Conservation (phyloP, 1,139 yeast species). For the Yamadazyma mexicana region DNA sequence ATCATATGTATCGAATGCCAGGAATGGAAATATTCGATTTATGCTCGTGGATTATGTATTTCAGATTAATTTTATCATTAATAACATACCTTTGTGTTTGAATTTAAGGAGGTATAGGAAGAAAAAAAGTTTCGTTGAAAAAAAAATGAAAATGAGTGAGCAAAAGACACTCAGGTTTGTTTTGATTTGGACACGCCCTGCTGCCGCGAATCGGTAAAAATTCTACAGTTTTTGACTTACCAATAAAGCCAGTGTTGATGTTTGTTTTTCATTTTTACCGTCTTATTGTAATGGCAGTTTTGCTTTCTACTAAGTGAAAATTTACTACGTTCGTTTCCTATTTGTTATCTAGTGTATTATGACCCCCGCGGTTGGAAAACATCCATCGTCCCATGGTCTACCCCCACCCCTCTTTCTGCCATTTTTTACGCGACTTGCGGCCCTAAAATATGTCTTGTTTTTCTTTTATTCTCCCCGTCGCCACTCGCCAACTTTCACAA, state of each 20-base stretch:
- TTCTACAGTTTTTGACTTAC: no score
- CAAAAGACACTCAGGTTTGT: slow-evolving; percentile 5
- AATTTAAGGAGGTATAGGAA: slow-evolving; percentile 6
- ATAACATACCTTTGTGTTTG: slow-evolving; percentile 5
- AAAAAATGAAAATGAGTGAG: slow-evolving; percentile 13
- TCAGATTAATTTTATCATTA: neutral
- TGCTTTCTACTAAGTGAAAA: no score
- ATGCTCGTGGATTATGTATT: neutral
- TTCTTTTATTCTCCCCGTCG: neutral
- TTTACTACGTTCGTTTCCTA: no score
- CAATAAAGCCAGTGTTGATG: neutral
- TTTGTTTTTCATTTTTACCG: no score
- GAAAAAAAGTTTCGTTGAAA: slow-evolving; percentile 12
- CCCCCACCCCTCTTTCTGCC: neutral
- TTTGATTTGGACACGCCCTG: neutral
- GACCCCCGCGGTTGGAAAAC: no score
- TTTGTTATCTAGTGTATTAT: no score
- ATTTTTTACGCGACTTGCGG: slow-evolving; percentile 1
- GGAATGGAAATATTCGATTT: no score
- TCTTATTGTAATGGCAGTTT: no score
- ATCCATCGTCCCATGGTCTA: neutral
- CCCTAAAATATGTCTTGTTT: neutral
- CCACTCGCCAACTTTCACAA: neutral
- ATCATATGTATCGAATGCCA: no score
- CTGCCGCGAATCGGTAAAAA: neutral